Evolutionary conservation across 208 protist genomes (phyloP).

Genomic region (Trypanosoma cruzi): DNA sequence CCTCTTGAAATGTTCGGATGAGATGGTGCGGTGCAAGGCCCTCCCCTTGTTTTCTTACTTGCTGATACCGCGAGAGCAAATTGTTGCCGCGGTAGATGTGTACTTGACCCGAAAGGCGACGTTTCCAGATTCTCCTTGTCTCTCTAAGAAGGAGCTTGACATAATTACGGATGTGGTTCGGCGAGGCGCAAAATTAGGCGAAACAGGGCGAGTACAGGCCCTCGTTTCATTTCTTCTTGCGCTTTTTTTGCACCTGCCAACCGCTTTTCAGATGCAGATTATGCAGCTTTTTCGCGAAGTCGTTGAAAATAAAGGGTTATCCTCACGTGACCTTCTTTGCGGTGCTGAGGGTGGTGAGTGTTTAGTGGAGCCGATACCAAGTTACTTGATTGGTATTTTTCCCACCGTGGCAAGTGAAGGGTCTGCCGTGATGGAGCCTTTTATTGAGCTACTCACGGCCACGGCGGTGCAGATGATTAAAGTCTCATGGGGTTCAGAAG

Average conservation of each 20-base stretch:
- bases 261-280: constrained; percentile 14
- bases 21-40: constrained; percentile 20
- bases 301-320: constrained; percentile 10
- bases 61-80: constrained; percentile 10
- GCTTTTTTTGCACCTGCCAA: constrained; percentile 19
- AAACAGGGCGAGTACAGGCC: not conserved
- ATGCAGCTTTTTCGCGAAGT: constrained; percentile 17
- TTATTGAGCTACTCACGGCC: constrained; percentile 15
- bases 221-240: constrained; percentile 20
- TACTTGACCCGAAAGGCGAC: constrained; percentile 14
- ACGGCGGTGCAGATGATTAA: constrained; percentile 25
- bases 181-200: not conserved
- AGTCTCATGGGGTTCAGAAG: constrained; percentile 10
- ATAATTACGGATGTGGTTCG: constrained; percentile 13
- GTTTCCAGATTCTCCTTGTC: constrained; percentile 1
- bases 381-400: constrained; percentile 17
- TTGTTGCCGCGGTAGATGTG: constrained; percentile 18
- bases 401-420: not conserved
- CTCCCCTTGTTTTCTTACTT: constrained; percentile 17
- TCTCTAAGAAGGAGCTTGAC: constrained; percentile 24
- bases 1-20: constrained; percentile 21
- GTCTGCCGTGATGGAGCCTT: not conserved
- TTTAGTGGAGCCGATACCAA: not conserved
- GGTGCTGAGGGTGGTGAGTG: not conserved
- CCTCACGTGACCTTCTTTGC: constrained; percentile 14